phyloP scores from a whole-genome alignment of 352 stramenopile genomes.

The Globisporangium takayamanum region DNA sequence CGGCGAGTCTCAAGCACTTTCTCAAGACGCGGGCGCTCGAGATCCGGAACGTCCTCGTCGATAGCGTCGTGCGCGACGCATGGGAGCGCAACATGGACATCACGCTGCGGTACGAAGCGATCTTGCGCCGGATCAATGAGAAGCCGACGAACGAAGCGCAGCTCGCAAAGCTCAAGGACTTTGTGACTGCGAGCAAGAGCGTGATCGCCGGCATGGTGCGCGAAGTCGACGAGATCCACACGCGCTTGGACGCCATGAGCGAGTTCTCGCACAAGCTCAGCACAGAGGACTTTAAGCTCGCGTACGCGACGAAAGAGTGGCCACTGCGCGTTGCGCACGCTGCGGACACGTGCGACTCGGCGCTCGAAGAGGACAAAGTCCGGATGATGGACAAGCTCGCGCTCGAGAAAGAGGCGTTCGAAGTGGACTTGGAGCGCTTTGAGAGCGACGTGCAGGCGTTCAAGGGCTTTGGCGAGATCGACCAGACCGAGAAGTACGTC shows the following conservation, averaged over 20 bases:
- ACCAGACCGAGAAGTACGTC: conserved; percentile 87
- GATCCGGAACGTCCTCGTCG: conserved; percentile 72
- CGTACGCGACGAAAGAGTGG: conserved; percentile 88
- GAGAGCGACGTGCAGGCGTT: conserved; percentile 87
- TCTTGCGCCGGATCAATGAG: conserved; percentile 86
- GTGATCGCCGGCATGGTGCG: conserved; percentile 71
- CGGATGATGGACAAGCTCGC: conserved; percentile 92
- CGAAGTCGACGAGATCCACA: conserved; percentile 75
- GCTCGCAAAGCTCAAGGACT: conserved; percentile 84
- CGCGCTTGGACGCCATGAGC: conserved; percentile 56
- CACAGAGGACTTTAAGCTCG: conserved; percentile 84
- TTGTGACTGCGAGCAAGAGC: conserved; percentile 78
- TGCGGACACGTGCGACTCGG: conserved; percentile 80
- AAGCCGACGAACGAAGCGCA: conserved; percentile 91
- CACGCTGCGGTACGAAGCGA: conserved; percentile 83
- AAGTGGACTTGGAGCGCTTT: conserved; percentile 83
- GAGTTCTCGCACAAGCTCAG: conserved; percentile 86
- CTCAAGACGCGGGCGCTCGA: conserved; percentile 64
- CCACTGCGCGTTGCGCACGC: conserved; percentile 73
- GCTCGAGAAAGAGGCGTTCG: conserved; percentile 88
- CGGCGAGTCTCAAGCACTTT: conserved; percentile 51
- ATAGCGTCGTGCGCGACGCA: conserved; percentile 71
- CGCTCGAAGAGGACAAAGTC: conserved; percentile 89
- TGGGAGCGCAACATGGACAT: conserved; percentile 85
- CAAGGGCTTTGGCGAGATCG: conserved; percentile 82